Percentiles rank a stretch among this genome's conserved stretches.
Conservation (phyloP, 2,329 filamentous ascomycete species). For the Trichoderma breve region DNA sequence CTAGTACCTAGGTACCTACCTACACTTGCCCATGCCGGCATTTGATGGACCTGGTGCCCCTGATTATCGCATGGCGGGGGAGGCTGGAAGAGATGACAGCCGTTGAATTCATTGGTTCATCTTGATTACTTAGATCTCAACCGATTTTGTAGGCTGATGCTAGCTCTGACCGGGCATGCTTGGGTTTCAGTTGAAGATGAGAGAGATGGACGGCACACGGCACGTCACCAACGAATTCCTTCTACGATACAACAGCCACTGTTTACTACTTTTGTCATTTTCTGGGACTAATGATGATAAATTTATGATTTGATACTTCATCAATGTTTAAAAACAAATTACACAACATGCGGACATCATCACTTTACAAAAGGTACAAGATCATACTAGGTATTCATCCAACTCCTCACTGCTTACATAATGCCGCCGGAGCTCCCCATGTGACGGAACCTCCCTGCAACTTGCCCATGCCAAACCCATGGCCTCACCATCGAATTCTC, state of each 20-base stretch:
- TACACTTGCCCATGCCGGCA: background rate
- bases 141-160: background rate
- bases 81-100: background rate
- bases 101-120: background rate
- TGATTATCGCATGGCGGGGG: background rate
- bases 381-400: no score
- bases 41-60: background rate
- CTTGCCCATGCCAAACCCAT: background rate
- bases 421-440: background rate
- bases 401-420: conserved; percentile 6
- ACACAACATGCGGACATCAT: background rate
- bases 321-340: background rate
- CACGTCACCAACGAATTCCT: background rate
- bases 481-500: background rate
- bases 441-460: conserved; percentile 2
- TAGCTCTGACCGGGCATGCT: background rate
- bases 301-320: background rate
- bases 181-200: background rate
- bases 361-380: background rate
- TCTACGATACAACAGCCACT: background rate
- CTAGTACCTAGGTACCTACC: background rate
- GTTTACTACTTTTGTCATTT: background rate
- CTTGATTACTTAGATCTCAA: background rate
- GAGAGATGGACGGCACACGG: background rate
- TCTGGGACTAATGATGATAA: background rate